Conservation (phyloP, 345 rosid genomes). For the Psidium guajava region DNA sequence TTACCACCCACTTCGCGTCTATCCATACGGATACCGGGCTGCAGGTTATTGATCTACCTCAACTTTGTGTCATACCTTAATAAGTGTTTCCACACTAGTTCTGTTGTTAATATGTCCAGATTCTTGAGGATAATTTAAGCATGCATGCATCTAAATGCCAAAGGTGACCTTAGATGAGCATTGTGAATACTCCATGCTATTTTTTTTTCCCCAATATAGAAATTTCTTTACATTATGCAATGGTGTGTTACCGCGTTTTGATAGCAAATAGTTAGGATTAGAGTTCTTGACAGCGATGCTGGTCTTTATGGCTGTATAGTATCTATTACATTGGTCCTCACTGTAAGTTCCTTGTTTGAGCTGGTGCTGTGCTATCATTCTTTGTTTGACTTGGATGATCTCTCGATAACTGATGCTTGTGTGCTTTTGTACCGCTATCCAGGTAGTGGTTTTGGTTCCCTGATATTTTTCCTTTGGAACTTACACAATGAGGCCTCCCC, state of each 20-base stretch:
- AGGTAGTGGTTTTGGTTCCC: not conserved
- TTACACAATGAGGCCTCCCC: not conserved
- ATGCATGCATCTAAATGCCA: not conserved
- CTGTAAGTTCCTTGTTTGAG: not conserved
- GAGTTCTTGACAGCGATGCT: not conserved
- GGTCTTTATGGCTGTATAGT: not conserved
- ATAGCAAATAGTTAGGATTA: not conserved
- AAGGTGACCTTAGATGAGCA: not conserved
- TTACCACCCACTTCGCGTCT: constrained; percentile 92
- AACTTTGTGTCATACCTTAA: not conserved
- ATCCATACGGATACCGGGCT: constrained; percentile 94
- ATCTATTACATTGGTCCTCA: not conserved
- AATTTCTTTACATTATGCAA: not conserved
- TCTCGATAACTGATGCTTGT: not conserved
- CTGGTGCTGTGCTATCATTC: not conserved
- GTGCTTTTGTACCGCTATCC: not conserved
- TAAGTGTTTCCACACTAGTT: not conserved
- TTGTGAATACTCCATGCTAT: not conserved
- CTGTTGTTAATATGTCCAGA: not conserved
- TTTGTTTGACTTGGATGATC: not conserved
- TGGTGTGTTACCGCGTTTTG: not conserved
- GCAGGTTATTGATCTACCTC: constrained; percentile 48
- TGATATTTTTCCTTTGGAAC: not conserved
- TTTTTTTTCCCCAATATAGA: not conserved
- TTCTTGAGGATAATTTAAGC: not conserved